Conservation (phyloP, 495 filamentous ascomycete genomes). For the Penicillium lividum region DNA sequence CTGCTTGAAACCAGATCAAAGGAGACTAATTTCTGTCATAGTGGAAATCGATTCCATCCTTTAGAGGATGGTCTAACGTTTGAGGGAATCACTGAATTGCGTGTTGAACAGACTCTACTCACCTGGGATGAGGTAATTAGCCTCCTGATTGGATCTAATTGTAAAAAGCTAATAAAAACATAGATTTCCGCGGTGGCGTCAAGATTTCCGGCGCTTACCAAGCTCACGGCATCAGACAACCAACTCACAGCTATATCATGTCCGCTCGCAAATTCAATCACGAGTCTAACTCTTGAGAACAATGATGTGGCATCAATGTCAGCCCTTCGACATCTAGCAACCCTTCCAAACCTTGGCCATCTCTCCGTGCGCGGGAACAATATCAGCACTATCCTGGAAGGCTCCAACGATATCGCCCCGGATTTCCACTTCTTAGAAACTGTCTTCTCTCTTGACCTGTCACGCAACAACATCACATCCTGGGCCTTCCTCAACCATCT, state of each 20-base stretch:
- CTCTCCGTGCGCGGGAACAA: slow-evolving; percentile 47
- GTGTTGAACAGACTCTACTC: slow-evolving; percentile 71
- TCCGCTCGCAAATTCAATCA: slow-evolving; percentile 49
- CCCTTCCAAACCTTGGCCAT: slow-evolving; percentile 58
- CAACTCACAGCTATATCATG: slow-evolving; percentile 37
- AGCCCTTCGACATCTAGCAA: slow-evolving; percentile 56
- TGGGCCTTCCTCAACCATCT: slow-evolving; percentile 74
- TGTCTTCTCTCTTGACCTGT: slow-evolving; percentile 70
- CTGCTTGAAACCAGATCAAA: neutral
- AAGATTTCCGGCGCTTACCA: slow-evolving; percentile 61
- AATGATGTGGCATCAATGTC: slow-evolving; percentile 68
- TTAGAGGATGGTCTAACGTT: slow-evolving; percentile 50
- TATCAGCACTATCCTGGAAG: slow-evolving; percentile 32
- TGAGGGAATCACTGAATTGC: slow-evolving; percentile 62
- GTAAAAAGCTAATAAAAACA: slow-evolving; percentile 8
- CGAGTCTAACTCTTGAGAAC: slow-evolving; percentile 68
- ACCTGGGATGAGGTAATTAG: slow-evolving; percentile 66
- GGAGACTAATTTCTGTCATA: slow-evolving; percentile 35
- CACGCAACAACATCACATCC: slow-evolving; percentile 70
- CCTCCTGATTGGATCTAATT: neutral
- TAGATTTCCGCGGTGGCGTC: slow-evolving; percentile 41
- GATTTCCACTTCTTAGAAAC: slow-evolving; percentile 42
- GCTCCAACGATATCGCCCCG: slow-evolving; percentile 19
- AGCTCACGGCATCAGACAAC: slow-evolving; percentile 60
- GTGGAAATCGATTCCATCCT: slow-evolving; percentile 73